Conservation (phyloP, 306 rosid genomes). For the Urtica urens region DNA sequence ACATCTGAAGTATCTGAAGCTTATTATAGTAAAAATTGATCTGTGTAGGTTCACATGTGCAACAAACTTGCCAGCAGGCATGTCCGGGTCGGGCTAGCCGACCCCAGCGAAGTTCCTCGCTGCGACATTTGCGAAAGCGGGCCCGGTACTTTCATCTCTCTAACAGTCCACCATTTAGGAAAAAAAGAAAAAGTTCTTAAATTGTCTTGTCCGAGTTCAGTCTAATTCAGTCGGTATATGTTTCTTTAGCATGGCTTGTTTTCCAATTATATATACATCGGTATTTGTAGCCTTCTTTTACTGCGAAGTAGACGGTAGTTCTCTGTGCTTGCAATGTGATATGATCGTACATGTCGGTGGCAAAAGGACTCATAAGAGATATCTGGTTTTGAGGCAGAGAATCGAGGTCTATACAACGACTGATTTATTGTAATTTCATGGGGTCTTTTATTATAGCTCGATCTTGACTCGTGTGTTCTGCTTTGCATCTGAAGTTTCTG, state of each 20-base stretch:
- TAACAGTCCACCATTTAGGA: too few species aligned
- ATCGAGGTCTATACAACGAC: conserved; percentile 49
- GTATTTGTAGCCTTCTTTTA: conserved; percentile 64
- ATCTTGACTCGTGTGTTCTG: conserved; percentile 4
- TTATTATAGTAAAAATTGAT: too few species aligned
- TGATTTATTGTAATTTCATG: conserved; percentile 1
- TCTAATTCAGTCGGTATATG: too few species aligned
- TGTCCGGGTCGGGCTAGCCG: conserved; percentile 56
- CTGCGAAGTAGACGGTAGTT: conserved; percentile 69
- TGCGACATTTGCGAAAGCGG: conserved; percentile 74
- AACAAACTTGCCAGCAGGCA: conserved; percentile 71
- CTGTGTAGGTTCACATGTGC: conserved; percentile 63
- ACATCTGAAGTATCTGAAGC: too few species aligned
- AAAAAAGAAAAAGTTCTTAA: too few species aligned
- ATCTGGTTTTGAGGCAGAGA: conserved; percentile 59
- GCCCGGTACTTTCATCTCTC: conserved; percentile 32
- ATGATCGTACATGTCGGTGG: conserved; percentile 71
- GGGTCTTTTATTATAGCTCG: background rate
- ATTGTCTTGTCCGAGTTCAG: too few species aligned
- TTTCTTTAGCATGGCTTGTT: too few species aligned
- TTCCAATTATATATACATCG: too few species aligned
- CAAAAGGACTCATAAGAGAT: conserved; percentile 55
- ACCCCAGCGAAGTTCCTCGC: conserved; percentile 47
- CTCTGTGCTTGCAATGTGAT: conserved; percentile 70
- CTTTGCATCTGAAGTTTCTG: conserved; percentile 35